These are phyloP conservation scores for Skeletonema menzelii DNA, from an alignment of 108 stramenopile genomes.

Conservation along the genomic window DNA sequence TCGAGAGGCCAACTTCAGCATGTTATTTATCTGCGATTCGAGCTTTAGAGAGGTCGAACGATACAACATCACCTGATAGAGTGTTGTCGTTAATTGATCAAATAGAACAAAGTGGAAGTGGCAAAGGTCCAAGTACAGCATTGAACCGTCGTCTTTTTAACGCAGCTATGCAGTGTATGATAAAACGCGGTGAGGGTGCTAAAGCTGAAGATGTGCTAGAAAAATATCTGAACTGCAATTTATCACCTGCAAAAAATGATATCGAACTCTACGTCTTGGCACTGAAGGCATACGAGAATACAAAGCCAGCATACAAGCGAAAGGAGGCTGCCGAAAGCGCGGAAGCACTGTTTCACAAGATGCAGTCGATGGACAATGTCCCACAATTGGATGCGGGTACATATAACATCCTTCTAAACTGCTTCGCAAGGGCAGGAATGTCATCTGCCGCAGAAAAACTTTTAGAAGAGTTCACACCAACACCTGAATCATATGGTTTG, in stretches of 20 bases:
- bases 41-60: slow-evolving; percentile 32
- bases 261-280: slow-evolving; percentile 22
- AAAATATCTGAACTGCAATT: slow-evolving; percentile 10
- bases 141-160: slow-evolving; percentile 24
- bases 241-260: slow-evolving; percentile 12
- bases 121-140: neutral
- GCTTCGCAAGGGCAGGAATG: slow-evolving; percentile 68
- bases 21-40: slow-evolving; percentile 29
- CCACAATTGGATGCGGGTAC: slow-evolving; percentile 56
- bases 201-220: slow-evolving; percentile 32
- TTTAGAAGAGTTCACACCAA: slow-evolving; percentile 51
- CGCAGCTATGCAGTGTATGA: slow-evolving; percentile 34
- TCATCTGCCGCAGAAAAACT: slow-evolving; percentile 54
- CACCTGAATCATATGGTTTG: slow-evolving; percentile 21
- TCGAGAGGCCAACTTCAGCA: slow-evolving; percentile 9
- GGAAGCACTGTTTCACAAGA: slow-evolving; percentile 16
- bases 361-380: slow-evolving; percentile 1
- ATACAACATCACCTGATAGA: slow-evolving; percentile 24
- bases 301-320: neutral
- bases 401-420: slow-evolving; percentile 80
- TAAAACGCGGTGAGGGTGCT: slow-evolving; percentile 21
- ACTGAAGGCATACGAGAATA: slow-evolving; percentile 26
- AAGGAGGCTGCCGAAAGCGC: slow-evolving; percentile 22
- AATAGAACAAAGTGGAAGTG: neutral
- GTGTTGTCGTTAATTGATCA: slow-evolving; percentile 22